A percentile compares a stretch with the other conserved stretches of the same genome.
These are phyloP conservation scores for Middelhovenomyces tepae DNA, from an alignment of 805 yeast species.

Conservation along the genomic window DNA sequence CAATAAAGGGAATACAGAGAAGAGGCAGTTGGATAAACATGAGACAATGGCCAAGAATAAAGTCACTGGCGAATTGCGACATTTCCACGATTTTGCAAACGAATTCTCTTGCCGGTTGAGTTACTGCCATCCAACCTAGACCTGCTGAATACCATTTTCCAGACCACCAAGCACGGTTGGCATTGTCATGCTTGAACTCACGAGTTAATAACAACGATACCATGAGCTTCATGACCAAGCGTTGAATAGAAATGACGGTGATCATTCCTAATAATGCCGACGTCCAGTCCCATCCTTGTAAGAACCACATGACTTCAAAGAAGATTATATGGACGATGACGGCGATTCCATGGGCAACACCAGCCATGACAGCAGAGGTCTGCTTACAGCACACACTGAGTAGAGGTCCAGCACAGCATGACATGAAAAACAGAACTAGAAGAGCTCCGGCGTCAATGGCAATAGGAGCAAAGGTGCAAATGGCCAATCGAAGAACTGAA, in stretches of 20 bases:
- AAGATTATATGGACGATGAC: slow-evolving; percentile 79
- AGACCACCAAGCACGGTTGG: slow-evolving; percentile 99
- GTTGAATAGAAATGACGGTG: slow-evolving; percentile 78
- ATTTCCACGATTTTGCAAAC: slow-evolving; percentile 87
- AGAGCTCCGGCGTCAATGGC: slow-evolving; percentile 82
- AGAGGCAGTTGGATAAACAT: slow-evolving; percentile 86
- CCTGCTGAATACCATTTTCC: slow-evolving; percentile 98
- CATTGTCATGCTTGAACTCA: slow-evolving; percentile 91
- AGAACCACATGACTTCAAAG: slow-evolving; percentile 94
- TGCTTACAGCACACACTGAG: slow-evolving; percentile 92
- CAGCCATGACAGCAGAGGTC: slow-evolving; percentile 94
- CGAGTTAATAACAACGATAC: slow-evolving; percentile 75
- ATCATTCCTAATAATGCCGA: slow-evolving; percentile 81
- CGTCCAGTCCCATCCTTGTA: slow-evolving; percentile 84
- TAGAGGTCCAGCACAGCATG: slow-evolving; percentile 97
- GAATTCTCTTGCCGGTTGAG: slow-evolving; percentile 95
- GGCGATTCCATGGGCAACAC: slow-evolving; percentile 90
- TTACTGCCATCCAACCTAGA: slow-evolving; percentile 85
- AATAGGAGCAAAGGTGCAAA: slow-evolving; percentile 76
- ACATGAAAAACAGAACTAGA: slow-evolving; percentile 64
- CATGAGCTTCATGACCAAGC: slow-evolving; percentile 76
- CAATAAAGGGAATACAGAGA: slow-evolving; percentile 75
- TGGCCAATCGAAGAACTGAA: slow-evolving; percentile 51
- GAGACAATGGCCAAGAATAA: slow-evolving; percentile 81
- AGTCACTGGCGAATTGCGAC: slow-evolving; percentile 96